These are phyloP conservation scores for Leccinum obscurum DNA, from an alignment of 768 basidiomycete species.

Conservation along the genomic window DNA sequence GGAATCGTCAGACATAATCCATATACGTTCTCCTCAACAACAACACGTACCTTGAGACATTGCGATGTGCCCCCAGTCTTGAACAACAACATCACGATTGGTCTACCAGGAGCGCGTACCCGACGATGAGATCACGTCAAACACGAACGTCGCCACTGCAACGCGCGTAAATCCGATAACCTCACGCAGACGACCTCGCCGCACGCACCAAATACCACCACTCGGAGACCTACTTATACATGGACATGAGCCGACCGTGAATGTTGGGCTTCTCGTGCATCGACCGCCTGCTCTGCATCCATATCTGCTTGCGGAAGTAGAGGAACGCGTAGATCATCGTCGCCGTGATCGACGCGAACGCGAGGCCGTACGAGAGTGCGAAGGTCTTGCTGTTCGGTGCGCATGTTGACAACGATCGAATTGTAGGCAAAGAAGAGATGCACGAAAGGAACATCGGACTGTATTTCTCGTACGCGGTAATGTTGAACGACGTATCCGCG, in stretches of 20 bases:
- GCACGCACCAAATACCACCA: conserved; percentile 49
- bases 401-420: neutral
- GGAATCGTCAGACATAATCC: conserved; percentile 1
- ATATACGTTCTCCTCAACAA: neutral
- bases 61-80: conserved; percentile 71
- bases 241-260: conserved; percentile 58
- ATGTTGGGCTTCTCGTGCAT: conserved; percentile 73
- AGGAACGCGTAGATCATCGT: conserved; percentile 72
- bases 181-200: neutral
- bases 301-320: conserved; percentile 79
- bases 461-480: too few relatives aligned
- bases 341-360: conserved; percentile 78
- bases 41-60: conserved; percentile 43
- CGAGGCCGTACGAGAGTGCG: conserved; percentile 75
- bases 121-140: conserved; percentile 71
- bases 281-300: conserved; percentile 30
- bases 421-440: neutral
- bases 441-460: too few relatives aligned
- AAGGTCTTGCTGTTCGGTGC: conserved; percentile 51
- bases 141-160: conserved; percentile 47
- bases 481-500: too few relatives aligned
- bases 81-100: conserved; percentile 83
- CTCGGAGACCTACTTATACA: conserved; percentile 57
- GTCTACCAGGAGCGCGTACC: conserved; percentile 58
- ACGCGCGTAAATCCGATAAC: neutral